These are phyloP conservation scores for Sclerotinia subarctica DNA, from an alignment of 2,329 filamentous ascomycete genomes.

Conservation along the genomic window DNA sequence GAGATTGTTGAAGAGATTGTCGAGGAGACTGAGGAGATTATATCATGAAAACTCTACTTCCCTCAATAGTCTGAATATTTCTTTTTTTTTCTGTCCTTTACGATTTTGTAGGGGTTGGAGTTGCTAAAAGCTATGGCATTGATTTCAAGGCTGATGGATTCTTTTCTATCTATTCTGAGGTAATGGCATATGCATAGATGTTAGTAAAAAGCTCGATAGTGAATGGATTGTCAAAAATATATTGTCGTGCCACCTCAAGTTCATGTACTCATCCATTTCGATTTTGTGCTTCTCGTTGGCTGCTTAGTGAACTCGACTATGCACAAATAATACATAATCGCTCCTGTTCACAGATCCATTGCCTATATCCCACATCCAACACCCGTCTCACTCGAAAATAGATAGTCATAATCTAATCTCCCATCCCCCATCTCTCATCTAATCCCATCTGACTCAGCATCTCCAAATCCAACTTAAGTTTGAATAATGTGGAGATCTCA, in stretches of 20 bases:
- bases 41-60: constrained; percentile 23
- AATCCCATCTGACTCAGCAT: no score
- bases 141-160: constrained; percentile 18
- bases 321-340: background rate
- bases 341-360: background rate
- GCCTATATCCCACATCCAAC: no score
- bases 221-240: background rate
- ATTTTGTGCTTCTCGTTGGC: background rate
- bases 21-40: constrained; percentile 79
- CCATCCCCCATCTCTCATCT: no score
- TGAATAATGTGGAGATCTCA: no score
- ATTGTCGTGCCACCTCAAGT: background rate
- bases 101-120: constrained; percentile 20
- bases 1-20: constrained; percentile 79
- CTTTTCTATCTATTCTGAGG: constrained; percentile 8
- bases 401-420: no score
- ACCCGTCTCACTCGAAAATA: no score
- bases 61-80: background rate
- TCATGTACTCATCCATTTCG: background rate
- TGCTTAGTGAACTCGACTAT: background rate
- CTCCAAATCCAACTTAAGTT: no score
- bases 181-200: constrained; percentile 21
- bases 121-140: constrained; percentile 21
- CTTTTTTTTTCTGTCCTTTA: constrained; percentile 17
- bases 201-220: constrained; percentile 15